phyloP scores from a whole-genome alignment of 805 yeast species.

The Candida jianshihensis region DNA sequence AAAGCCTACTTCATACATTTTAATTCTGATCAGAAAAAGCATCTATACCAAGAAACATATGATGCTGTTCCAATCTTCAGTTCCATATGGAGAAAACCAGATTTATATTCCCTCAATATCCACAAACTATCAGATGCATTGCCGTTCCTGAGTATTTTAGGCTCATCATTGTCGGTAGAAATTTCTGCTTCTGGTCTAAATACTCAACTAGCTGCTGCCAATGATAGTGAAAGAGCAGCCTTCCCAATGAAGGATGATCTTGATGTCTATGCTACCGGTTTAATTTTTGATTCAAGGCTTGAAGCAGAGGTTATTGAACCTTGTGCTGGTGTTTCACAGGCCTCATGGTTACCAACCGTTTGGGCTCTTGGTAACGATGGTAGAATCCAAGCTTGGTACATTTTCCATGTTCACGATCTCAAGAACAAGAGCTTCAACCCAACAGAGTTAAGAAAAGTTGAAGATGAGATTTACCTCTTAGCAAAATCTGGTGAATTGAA shows the following conservation, averaged over 20 bases:
- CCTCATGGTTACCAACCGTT: slow-evolving; percentile 58
- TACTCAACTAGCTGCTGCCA: slow-evolving; percentile 39
- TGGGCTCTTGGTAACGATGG: slow-evolving; percentile 62
- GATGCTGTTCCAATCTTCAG: slow-evolving; percentile 51
- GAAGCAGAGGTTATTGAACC: slow-evolving; percentile 42
- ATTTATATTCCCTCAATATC: slow-evolving; percentile 36
- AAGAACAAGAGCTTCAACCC: slow-evolving; percentile 18
- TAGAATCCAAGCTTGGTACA: slow-evolving; percentile 52
- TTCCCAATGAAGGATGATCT: slow-evolving; percentile 64
- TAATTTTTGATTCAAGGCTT: slow-evolving; percentile 52
- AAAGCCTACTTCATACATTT: slow-evolving; percentile 19
- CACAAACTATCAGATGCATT: slow-evolving; percentile 32
- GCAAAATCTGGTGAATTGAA: not conserved
- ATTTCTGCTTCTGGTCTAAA: slow-evolving; percentile 37
- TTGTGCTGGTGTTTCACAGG: slow-evolving; percentile 48
- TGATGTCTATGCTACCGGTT: slow-evolving; percentile 68
- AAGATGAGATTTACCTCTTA: slow-evolving; percentile 4
- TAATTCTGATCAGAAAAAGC: not conserved
- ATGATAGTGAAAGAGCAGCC: slow-evolving; percentile 68
- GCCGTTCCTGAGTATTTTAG: slow-evolving; percentile 35
- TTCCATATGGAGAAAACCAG: slow-evolving; percentile 36
- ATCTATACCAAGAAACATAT: slow-evolving; percentile 25
- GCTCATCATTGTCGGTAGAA: slow-evolving; percentile 63
- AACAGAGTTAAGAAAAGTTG: not conserved
- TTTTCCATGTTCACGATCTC: slow-evolving; percentile 50